phyloP scores from a whole-genome alignment of 192 early-diverging fungal species.

The Coemansia sp. region DNA sequence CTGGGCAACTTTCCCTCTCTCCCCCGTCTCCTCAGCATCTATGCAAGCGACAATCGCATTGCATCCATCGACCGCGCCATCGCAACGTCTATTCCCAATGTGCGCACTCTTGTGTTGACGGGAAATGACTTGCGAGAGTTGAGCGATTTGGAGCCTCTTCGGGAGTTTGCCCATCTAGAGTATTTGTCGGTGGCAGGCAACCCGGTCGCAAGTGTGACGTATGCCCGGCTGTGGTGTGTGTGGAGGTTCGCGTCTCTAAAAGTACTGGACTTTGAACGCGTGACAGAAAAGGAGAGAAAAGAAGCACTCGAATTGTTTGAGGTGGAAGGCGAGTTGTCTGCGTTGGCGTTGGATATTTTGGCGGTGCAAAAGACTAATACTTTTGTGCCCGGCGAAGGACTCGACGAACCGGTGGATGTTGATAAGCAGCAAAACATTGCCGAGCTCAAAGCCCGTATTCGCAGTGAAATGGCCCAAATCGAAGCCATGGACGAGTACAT shows the following conservation, averaged over 20 bases:
- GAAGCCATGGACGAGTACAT: slow-evolving; percentile 53
- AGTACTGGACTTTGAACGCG: slow-evolving; percentile 83
- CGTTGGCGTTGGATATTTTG: slow-evolving; percentile 64
- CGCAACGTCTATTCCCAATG: slow-evolving; percentile 68
- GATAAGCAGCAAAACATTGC: slow-evolving; percentile 33
- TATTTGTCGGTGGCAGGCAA: slow-evolving; percentile 83
- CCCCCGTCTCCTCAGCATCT: slow-evolving; percentile 68
- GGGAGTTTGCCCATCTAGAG: slow-evolving; percentile 47
- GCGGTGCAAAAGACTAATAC: slow-evolving; percentile 65
- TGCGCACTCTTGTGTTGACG: slow-evolving; percentile 78
- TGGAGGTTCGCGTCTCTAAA: slow-evolving; percentile 68
- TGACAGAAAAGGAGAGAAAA: slow-evolving; percentile 73
- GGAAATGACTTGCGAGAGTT: slow-evolving; percentile 86
- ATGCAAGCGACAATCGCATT: slow-evolving; percentile 90
- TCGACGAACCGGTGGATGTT: slow-evolving; percentile 11
- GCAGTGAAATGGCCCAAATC: slow-evolving; percentile 49
- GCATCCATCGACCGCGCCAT: slow-evolving; percentile 70
- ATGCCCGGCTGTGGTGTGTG: slow-evolving; percentile 85
- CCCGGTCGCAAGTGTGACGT: slow-evolving; percentile 76
- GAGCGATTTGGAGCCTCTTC: slow-evolving; percentile 80
- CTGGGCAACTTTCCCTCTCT: slow-evolving; percentile 89
- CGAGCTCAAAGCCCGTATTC: slow-evolving; percentile 48
- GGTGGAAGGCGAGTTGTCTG: slow-evolving; percentile 61
- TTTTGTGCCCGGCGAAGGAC: slow-evolving; percentile 84
- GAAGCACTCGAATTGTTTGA: slow-evolving; percentile 82